Percentiles rank a stretch among this genome's conserved stretches.
Evolutionary conservation across 257 asterid genomes (phyloP).

Genomic region (Penstemon newberryi): DNA sequence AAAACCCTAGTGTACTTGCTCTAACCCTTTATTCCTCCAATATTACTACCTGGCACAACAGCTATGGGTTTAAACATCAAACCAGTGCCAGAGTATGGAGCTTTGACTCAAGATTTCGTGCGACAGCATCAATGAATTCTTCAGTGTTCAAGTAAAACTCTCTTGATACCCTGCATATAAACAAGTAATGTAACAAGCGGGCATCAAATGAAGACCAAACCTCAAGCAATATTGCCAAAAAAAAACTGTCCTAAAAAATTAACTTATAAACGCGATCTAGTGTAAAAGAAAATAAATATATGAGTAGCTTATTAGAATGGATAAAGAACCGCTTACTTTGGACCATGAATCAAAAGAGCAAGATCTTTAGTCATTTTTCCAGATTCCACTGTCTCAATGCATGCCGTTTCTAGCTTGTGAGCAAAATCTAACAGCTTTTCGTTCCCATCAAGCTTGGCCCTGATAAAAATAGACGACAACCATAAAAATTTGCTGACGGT

Average conservation of each 20-base stretch:
- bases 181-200: not conserved
- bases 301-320: not conserved
- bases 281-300: not conserved
- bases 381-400: slow-evolving; percentile 78
- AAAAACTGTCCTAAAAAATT: not conserved
- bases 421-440: slow-evolving; percentile 64
- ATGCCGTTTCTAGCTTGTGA: slow-evolving; percentile 78
- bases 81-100: slow-evolving; percentile 38
- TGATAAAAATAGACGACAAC: slow-evolving; percentile 26
- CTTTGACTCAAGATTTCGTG: slow-evolving; percentile 54
- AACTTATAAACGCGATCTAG: not conserved
- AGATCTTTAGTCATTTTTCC: slow-evolving; percentile 98
- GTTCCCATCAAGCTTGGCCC: slow-evolving; percentile 84
- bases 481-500: slow-evolving; percentile 9
- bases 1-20: not conserved
- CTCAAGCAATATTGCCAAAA: not conserved
- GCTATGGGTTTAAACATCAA: slow-evolving; percentile 26
- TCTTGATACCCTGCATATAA: slow-evolving; percentile 68
- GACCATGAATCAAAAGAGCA: slow-evolving; percentile 73
- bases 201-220: not conserved
- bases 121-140: slow-evolving; percentile 80
- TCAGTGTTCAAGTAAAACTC: slow-evolving; percentile 75
- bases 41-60: slow-evolving; percentile 7
- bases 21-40: not conserved
- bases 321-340: slow-evolving; percentile 58